Percentiles rank a stretch among this genome's conserved stretches.
Evolutionary conservation across 2,329 filamentous ascomycete species (phyloP).

Genomic region (Trichoderma semiorbis): DNA sequence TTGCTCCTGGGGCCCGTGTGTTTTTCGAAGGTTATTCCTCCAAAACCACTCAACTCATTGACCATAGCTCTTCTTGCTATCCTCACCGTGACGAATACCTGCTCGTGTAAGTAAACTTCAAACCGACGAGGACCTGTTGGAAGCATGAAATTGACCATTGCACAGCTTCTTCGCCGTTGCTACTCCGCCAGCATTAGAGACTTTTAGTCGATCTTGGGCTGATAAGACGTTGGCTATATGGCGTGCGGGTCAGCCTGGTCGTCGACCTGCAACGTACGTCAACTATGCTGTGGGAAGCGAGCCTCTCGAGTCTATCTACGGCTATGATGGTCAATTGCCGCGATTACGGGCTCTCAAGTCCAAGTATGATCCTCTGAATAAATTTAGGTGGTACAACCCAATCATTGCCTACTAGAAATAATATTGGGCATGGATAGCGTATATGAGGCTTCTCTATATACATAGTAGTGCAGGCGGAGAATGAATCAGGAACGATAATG

Average conservation of each 20-base stretch:
- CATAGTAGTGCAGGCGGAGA: not conserved
- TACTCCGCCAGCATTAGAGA: not conserved
- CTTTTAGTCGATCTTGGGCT: not conserved
- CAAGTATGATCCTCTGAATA: not conserved
- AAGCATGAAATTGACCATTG: not conserved
- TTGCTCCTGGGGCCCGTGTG: not conserved
- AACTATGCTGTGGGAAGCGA: slow-evolving; percentile 1
- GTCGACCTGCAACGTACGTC: not conserved
- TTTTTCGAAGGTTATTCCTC: not conserved
- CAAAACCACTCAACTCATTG: not conserved
- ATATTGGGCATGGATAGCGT: not conserved
- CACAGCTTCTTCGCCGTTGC: not conserved
- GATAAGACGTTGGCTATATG: not conserved
- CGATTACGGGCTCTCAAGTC: not conserved
- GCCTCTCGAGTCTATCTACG: not conserved
- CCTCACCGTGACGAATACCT: slow-evolving; percentile 1
- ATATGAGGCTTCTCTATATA: not conserved
- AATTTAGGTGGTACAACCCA: not conserved
- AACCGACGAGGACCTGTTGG: fast-evolving
- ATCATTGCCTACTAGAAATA: not conserved
- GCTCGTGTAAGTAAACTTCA: not conserved
- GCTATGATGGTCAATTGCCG: not conserved
- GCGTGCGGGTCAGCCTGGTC: not conserved
- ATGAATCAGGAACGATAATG: not conserved
- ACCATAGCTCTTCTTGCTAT: not conserved